Base-by-base conservation (phyloP, 306 rosid genomes). In the Geum urbanum region DNA sequence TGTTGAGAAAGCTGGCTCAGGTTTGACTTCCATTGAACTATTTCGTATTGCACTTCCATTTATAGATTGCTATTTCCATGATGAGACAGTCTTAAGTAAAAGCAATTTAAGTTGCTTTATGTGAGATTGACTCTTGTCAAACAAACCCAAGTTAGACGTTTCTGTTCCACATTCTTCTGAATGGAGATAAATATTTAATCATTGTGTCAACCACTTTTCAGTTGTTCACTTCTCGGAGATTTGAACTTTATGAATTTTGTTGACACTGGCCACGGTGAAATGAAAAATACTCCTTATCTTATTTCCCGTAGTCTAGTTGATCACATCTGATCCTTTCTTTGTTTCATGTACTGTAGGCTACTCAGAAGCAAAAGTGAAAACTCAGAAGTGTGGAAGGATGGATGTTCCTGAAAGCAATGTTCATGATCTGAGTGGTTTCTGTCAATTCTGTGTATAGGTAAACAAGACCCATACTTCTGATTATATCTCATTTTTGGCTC, bases 1-100 rank as follows among this genome's bases (percentile, higher is more conserved):
- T 94, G 65, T 65, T 94, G 64, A 70, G 74, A 85, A 94, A 90
- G 75, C 86, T 90, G 51, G 89, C 85, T 77, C 86, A 85, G 96
- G 99, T 90, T 9, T 72, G 80, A 62, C 52, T 65, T 57, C 18
- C 18, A 24, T 52, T 18, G 1, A 5, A 49, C 63, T 48, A 14
- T 27, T 12, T 19, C 13, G 24, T 27, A 22, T 79, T 66, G 9
- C n/a, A 45, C 11, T 61, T 32, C 35, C 54, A 16, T 63, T 10
- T 46, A 22, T 16, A 47, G 24, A 41, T 63, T 52, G 27, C 46
- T 62, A 59, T 72, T 56, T 71, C n/a, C 27, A 61, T 41, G 53
- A 37, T 9, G 66, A 40, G 58, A 51, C 43, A 2, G 3, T 43
- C 9, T n/a, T n/a, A n/a, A n/a, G 20, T 51, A 20, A 1, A 12